Evolutionary conservation across 108 stramenopile genomes (phyloP).

Genomic region (Cyclotella cryptica): DNA sequence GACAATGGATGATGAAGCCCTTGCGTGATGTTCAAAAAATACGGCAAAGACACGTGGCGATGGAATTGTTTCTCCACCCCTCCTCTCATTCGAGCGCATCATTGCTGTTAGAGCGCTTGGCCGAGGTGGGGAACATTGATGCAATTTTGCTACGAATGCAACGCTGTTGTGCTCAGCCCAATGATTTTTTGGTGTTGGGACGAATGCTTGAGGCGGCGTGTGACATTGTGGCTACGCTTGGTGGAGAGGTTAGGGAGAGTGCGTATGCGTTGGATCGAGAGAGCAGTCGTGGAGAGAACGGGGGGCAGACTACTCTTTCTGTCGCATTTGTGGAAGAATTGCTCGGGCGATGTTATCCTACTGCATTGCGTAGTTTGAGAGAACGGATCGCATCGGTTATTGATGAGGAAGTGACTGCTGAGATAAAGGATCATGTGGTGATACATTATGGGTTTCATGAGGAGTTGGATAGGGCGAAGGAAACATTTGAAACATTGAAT

Average conservation of each 20-base stretch:
- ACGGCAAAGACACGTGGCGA: constrained; percentile 75
- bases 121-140: constrained; percentile 77
- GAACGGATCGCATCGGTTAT: constrained; percentile 69
- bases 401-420: constrained; percentile 74
- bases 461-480: constrained; percentile 84
- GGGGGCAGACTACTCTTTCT: constrained; percentile 17
- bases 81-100: constrained; percentile 55
- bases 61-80: constrained; percentile 83
- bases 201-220: constrained; percentile 69
- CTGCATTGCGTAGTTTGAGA: constrained; percentile 54
- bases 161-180: constrained; percentile 71
- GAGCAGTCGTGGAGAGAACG: not conserved
- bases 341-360: constrained; percentile 55
- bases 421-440: constrained; percentile 63
- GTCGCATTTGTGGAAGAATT: constrained; percentile 57
- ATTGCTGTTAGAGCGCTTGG: constrained; percentile 60
- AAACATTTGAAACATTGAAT: constrained; percentile 74
- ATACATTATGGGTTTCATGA: constrained; percentile 83
- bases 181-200: constrained; percentile 71
- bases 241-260: constrained; percentile 54
- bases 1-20: constrained; percentile 93
- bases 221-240: constrained; percentile 60
- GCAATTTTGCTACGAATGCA: constrained; percentile 86
- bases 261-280: constrained; percentile 42
- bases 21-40: constrained; percentile 65